These are phyloP conservation scores for Phenoliferia sp. DNA, from an alignment of 1,284 basidiomycete species.

Conservation along the genomic window DNA sequence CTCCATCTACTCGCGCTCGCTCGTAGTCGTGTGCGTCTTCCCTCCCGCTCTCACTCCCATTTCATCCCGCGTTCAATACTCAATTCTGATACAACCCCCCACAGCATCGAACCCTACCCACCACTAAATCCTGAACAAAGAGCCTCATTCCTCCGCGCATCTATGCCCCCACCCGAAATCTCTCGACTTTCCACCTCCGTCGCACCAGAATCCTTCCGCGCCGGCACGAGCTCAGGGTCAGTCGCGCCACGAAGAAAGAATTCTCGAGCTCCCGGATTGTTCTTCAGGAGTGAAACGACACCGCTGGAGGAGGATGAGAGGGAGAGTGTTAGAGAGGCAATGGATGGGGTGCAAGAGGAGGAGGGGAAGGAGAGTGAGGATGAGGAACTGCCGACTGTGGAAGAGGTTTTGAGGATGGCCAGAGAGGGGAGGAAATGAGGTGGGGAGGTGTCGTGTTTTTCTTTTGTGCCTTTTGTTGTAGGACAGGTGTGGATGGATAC, in stretches of 20 bases:
- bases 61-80: neutral
- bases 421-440: too few species aligned
- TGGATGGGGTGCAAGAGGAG: constrained; percentile 1
- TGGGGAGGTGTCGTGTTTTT: too few species aligned
- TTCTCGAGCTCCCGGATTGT: neutral
- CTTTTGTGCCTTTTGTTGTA: too few species aligned
- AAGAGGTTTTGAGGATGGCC: neutral
- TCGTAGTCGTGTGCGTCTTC: constrained; percentile 30
- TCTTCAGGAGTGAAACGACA: constrained; percentile 14
- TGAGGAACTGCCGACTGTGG: constrained; percentile 7
- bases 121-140: constrained; percentile 7
- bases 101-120: constrained; percentile 31
- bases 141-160: neutral
- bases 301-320: neutral
- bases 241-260: constrained; percentile 4
- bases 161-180: constrained; percentile 6
- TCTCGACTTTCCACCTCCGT: constrained; percentile 20
- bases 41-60: neutral
- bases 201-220: constrained; percentile 11
- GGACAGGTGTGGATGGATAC: too few species aligned
- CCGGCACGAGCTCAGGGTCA: constrained; percentile 2
- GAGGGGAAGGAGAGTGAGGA: constrained; percentile 1
- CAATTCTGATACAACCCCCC: too few species aligned
- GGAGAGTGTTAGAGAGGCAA: neutral
- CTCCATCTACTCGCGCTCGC: constrained; percentile 22